Percentiles rank a stretch among this genome's conserved stretches.
phyloP scores from a whole-genome alignment of 768 basidiomycete genomes.

The Cystobasidium ongulense region DNA sequence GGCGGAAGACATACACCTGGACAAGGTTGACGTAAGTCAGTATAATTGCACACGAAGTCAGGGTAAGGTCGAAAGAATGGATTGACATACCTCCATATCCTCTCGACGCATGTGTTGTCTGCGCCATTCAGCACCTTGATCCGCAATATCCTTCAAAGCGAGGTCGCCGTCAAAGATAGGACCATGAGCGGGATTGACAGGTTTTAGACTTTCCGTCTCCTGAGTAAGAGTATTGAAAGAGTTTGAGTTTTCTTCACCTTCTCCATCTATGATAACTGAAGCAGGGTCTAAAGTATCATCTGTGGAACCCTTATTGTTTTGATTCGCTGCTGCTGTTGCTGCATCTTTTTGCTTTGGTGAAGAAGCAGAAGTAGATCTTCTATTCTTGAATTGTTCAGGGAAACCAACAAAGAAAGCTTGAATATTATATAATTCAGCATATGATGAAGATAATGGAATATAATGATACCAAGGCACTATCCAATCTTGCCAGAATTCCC shows the following conservation, averaged over 20 bases:
- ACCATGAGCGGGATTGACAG: constrained; percentile 38
- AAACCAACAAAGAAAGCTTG: constrained; percentile 81
- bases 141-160: constrained; percentile 62
- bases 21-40: not conserved
- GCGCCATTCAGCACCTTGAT: constrained; percentile 90
- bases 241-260: constrained; percentile 3
- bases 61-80: too few species aligned
- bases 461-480: constrained; percentile 59
- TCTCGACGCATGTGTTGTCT: constrained; percentile 66
- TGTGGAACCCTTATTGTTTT: not conserved
- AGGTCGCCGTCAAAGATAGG: constrained; percentile 37
- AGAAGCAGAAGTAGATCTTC: constrained; percentile 45
- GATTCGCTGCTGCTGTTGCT: constrained; percentile 48
- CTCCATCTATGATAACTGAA: not conserved
- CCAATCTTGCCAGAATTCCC: constrained; percentile 44
- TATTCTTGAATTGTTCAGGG: constrained; percentile 32
- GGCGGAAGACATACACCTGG: constrained; percentile 74
- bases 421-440: constrained; percentile 87
- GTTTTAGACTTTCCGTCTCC: constrained; percentile 40
- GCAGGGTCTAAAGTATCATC: not conserved
- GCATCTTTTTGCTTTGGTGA: constrained; percentile 53
- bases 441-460: constrained; percentile 78
- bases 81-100: constrained; percentile 70
- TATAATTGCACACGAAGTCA: too few species aligned
- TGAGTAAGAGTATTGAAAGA: constrained; percentile 31